Evolutionary conservation across 352 stramenopile genomes (phyloP).

Genomic region (Thraustochytrium sp.): DNA sequence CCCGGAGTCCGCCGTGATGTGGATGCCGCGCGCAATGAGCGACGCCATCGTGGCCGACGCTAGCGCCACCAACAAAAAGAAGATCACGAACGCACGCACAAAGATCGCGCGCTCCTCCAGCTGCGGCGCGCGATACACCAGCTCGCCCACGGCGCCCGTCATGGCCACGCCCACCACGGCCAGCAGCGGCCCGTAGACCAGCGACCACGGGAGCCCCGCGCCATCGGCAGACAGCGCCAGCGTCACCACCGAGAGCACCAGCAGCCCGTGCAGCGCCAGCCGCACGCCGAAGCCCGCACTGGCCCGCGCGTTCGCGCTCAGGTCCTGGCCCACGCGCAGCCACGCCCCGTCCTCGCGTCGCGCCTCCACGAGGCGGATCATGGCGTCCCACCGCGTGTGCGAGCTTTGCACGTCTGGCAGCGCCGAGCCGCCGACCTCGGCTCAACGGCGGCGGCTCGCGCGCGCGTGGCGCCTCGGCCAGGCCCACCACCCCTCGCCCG

Average conservation of each 20-base stretch:
- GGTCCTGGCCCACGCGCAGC: background rate
- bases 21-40: background rate
- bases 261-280: background rate
- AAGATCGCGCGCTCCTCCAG: conserved; percentile 19
- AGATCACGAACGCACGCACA: background rate
- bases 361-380: background rate
- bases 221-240: background rate
- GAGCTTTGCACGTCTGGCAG: too few species aligned
- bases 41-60: background rate
- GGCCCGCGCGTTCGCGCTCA: background rate
- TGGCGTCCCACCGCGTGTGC: too few species aligned
- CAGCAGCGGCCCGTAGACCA: background rate
- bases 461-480: too few species aligned
- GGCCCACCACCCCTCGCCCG: too few species aligned
- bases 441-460: too few species aligned
- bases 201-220: background rate
- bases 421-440: too few species aligned
- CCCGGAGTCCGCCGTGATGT: background rate
- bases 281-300: background rate
- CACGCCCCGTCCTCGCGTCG: background rate
- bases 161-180: background rate
- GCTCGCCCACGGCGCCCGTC: background rate
- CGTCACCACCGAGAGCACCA: background rate
- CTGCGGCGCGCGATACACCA: background rate
- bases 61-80: background rate